Evolutionary conservation across 805 yeast species (phyloP), one percentile per base, ranked within the genome.

Genomic region (Hanseniaspora pseudoguilliermondii): DNA sequence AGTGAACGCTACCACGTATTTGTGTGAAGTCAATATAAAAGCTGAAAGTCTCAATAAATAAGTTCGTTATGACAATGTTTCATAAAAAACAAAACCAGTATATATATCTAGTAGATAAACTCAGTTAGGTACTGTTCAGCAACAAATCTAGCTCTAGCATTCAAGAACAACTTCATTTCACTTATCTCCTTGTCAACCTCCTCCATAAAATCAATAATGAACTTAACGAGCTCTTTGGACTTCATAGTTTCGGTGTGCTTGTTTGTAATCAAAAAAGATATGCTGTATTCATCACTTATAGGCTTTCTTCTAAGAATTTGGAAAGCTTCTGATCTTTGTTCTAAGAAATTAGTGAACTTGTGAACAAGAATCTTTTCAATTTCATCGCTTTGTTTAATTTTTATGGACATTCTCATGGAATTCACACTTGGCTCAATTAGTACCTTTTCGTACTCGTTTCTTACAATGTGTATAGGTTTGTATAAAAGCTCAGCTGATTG

Each of bases 171-270:
- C 72, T 93, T 93, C 95, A 93, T 93, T 69, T 93, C 98, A 70
- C 96, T 87, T 66, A 93, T 93, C 71, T 93, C 98, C 73, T 89
- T 91, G 70, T 93, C 98, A 20, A 93, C 98, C 66, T 90, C 98
- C 70, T 93, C 97, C 97, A 93, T 90, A 69, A 93, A 93, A 73
- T 93, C 97, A 62, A 93, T 88, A 62, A 93, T 90, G 69, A 93
- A 93, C 70, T 93, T 98, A 46, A 93, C 95, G 63, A 93, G 78
- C 71, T 93, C 93, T 64, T 84, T 90, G 73, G 93, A 91, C 72
- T 90, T 79, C 96, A 93, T 88, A 61, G 84, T 84, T 69, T 91
- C 96, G 11, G 96, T 89, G 71, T 93, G 98, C 71, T 82, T 83
- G 71, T 91, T 93, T 46, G 97, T 91, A 63, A 93, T 80, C 66